phyloP scores from a whole-genome alignment of 768 basidiomycete genomes.

The Butyriboletus loyo region DNA sequence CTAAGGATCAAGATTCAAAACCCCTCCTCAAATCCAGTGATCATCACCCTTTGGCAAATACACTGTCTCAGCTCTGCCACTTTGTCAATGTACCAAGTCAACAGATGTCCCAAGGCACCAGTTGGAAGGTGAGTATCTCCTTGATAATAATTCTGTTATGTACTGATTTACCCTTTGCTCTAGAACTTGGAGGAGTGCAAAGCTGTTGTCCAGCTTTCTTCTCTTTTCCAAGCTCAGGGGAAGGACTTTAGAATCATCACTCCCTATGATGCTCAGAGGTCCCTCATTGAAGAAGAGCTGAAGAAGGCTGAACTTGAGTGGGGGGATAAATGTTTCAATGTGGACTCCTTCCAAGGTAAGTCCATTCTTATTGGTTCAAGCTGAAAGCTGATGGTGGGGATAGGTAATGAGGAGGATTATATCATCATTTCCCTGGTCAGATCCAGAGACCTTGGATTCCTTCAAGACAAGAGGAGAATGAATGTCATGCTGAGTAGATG shows the following conservation, averaged over 20 bases:
- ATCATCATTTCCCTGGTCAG: constrained; percentile 74
- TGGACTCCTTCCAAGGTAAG: constrained; percentile 79
- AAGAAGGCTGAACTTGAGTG: constrained; percentile 49
- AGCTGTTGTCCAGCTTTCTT: constrained; percentile 55
- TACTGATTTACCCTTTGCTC: neutral
- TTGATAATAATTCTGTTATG: neutral
- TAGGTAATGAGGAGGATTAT: constrained; percentile 82
- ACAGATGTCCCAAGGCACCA: constrained; percentile 37
- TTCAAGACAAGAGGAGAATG: constrained; percentile 60
- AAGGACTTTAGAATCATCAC: constrained; percentile 67
- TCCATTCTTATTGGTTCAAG: neutral
- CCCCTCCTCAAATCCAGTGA: constrained; percentile 48
- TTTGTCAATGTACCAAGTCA: constrained; percentile 57
- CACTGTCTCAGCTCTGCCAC: constrained; percentile 46
- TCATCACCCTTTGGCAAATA: constrained; percentile 45
- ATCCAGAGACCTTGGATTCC: constrained; percentile 62
- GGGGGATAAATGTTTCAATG: constrained; percentile 71
- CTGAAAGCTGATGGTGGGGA: neutral
- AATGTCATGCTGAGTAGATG: constrained; percentile 90
- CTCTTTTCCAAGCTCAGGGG: constrained; percentile 47
- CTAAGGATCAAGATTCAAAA: constrained; percentile 30
- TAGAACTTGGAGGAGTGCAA: constrained; percentile 63
- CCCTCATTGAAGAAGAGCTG: constrained; percentile 53
- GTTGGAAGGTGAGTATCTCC: constrained; percentile 35
- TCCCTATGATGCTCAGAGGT: constrained; percentile 76